These are phyloP conservation scores for Wickerhamiella spandovensis DNA, from an alignment of 805 yeast genomes.

Conservation along the genomic window DNA sequence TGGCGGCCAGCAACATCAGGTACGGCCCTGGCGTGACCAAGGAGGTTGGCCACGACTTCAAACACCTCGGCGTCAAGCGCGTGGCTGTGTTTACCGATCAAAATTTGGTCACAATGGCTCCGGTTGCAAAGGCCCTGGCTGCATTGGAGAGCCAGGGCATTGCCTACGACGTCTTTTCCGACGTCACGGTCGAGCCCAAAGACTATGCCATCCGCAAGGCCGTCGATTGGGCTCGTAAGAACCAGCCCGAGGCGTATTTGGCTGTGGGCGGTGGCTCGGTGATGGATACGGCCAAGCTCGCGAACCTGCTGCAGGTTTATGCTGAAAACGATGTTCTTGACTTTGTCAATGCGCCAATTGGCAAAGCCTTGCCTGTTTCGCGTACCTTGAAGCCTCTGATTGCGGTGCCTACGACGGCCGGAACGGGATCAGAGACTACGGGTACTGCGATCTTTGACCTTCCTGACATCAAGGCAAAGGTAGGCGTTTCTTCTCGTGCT, in stretches of 20 bases:
- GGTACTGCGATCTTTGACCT: constrained; percentile 34
- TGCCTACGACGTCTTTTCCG: constrained; percentile 23
- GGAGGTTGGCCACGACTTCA: constrained; percentile 28
- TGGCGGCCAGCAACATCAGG: constrained; percentile 29
- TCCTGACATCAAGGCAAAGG: constrained; percentile 28
- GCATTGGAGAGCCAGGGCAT: constrained; percentile 25
- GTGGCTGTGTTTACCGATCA: constrained; percentile 29
- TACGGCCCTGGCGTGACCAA: constrained; percentile 29
- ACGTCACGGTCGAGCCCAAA: constrained; percentile 30
- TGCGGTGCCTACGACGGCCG: constrained; percentile 35
- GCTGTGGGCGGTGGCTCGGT: constrained; percentile 37
- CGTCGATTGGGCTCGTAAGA: constrained; percentile 25
- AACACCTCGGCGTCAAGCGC: constrained; percentile 21
- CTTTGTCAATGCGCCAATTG: constrained; percentile 32
- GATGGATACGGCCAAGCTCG: constrained; percentile 34
- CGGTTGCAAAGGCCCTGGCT: constrained; percentile 23
- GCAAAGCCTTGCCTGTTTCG: constrained; percentile 27
- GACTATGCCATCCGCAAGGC: constrained; percentile 25
- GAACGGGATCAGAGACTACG: constrained; percentile 36
- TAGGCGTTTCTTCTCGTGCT: constrained; percentile 32
- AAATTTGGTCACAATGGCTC: constrained; percentile 19
- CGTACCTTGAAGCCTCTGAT: constrained; percentile 27
- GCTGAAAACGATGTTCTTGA: constrained; percentile 30
- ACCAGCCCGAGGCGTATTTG: constrained; percentile 28
- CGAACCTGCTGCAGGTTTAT: constrained; percentile 30